A percentile compares a stretch with the other conserved stretches of the same genome.
Conservation (phyloP, 2,329 filamentous ascomycete species). For the Lachnellula hyalina region DNA sequence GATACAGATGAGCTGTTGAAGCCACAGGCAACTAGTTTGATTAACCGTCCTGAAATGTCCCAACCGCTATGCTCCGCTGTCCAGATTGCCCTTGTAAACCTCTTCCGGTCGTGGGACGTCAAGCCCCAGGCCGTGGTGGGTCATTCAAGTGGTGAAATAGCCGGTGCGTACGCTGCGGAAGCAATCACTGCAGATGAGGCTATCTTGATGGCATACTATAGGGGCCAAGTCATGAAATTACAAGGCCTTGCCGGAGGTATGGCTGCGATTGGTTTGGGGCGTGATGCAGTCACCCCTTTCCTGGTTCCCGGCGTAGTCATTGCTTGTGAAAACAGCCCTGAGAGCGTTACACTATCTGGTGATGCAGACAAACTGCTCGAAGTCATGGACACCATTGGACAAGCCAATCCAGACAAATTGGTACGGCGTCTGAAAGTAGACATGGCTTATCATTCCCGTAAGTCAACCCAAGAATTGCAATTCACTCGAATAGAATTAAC, state of each 20-base stretch:
- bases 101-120: slow-evolving; percentile 24
- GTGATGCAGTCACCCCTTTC: slow-evolving; percentile 20
- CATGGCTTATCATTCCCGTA: slow-evolving; percentile 28
- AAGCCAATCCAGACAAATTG: slow-evolving; percentile 22
- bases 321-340: slow-evolving; percentile 29
- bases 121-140: slow-evolving; percentile 32
- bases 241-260: slow-evolving; percentile 36
- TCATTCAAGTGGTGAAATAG: slow-evolving; percentile 39
- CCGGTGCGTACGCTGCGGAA: slow-evolving; percentile 35
- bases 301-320: slow-evolving; percentile 20
- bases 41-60: slow-evolving; percentile 12
- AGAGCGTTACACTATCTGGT: slow-evolving; percentile 24
- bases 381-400: slow-evolving; percentile 4
- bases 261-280: slow-evolving; percentile 40
- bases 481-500: not conserved
- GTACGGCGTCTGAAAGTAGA: slow-evolving; percentile 20
- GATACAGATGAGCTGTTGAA: slow-evolving; percentile 31
- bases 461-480: slow-evolving; percentile 16
- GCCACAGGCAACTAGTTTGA: slow-evolving; percentile 19
- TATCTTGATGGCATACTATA: slow-evolving; percentile 13
- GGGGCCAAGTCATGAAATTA: slow-evolving; percentile 3
- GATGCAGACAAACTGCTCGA: slow-evolving; percentile 12
- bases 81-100: slow-evolving; percentile 18
- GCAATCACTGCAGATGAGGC: slow-evolving; percentile 24
- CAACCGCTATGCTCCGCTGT: slow-evolving; percentile 21